A percentile compares a stretch with the other conserved stretches of the same genome.
Evolutionary conservation across 1,139 yeast species (phyloP).

Genomic region (Blastobotrys aristatus): DNA sequence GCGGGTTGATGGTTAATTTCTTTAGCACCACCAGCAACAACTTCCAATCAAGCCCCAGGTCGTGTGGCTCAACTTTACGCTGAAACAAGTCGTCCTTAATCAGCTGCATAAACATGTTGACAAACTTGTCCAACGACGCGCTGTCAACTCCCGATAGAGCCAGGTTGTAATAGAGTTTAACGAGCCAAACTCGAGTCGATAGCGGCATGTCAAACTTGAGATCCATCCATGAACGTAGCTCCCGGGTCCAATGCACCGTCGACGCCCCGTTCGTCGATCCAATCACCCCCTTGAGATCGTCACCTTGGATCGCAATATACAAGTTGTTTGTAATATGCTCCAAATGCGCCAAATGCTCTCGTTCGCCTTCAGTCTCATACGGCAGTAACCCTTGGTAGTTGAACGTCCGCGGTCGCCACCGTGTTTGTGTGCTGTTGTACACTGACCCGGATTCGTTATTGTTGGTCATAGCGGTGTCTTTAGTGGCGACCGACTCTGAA

Average conservation of each 20-base stretch:
- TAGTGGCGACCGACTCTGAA: background rate
- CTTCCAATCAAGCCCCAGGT: constrained; percentile 28
- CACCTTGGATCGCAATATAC: constrained; percentile 69
- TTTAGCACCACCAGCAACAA: constrained; percentile 23
- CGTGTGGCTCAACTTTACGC: constrained; percentile 21
- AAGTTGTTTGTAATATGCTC: constrained; percentile 75
- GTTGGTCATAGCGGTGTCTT: too few relatives aligned
- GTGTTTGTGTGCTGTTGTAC: background rate
- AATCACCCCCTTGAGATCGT: constrained; percentile 70
- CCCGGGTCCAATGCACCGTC: constrained; percentile 85
- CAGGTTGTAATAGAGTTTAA: constrained; percentile 67
- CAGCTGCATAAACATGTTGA: constrained; percentile 58
- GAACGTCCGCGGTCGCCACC: constrained; percentile 43
- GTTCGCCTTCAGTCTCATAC: constrained; percentile 63
- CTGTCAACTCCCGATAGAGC: constrained; percentile 74
- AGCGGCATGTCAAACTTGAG: constrained; percentile 83
- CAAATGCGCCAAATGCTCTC: constrained; percentile 68
- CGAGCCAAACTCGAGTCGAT: constrained; percentile 53
- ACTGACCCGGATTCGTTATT: too few relatives aligned
- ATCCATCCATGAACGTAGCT: constrained; percentile 70
- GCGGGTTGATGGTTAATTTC: constrained; percentile 25
- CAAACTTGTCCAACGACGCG: constrained; percentile 55
- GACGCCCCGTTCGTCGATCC: constrained; percentile 71
- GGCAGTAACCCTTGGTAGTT: constrained; percentile 66
- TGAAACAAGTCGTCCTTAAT: constrained; percentile 29